These are phyloP conservation scores for Aspergillus chevalieri DNA, from an alignment of 2,329 filamentous ascomycete species.

Conservation along the genomic window DNA sequence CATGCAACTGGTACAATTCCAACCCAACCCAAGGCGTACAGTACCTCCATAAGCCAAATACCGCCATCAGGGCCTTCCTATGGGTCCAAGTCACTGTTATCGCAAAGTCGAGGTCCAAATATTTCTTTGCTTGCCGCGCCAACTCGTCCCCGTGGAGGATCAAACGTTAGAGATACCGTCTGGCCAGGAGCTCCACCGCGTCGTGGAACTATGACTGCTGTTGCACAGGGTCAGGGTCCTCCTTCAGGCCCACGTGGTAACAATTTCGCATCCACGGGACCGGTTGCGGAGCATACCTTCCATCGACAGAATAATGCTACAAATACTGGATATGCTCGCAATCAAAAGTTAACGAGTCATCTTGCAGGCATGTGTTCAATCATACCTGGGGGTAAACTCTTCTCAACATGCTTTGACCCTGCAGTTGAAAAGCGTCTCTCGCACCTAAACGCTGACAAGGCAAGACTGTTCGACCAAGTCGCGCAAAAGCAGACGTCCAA, in stretches of 20 bases:
- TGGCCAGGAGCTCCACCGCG: conserved; percentile 29
- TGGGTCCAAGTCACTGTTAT: conserved; percentile 27
- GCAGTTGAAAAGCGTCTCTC: conserved; percentile 39
- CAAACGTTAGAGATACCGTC: conserved; percentile 27
- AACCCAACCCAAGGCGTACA: conserved; percentile 26
- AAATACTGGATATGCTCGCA: conserved; percentile 32
- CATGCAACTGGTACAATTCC: conserved; percentile 19
- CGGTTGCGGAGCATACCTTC: conserved; percentile 26
- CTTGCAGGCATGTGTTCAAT: conserved; percentile 34
- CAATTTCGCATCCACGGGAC: conserved; percentile 20
- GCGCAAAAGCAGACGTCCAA: conserved; percentile 40
- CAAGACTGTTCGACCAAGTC: conserved; percentile 40
- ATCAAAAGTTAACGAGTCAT: conserved; percentile 35
- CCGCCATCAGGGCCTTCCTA: conserved; percentile 36
- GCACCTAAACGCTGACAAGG: conserved; percentile 41
- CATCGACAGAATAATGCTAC: conserved; percentile 32
- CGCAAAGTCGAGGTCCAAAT: conserved; percentile 33
- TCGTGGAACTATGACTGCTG: conserved; percentile 24
- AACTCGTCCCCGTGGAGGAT: conserved; percentile 41
- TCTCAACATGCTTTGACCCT: conserved; percentile 33
- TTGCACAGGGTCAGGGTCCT: conserved; percentile 25
- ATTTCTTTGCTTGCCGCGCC: conserved; percentile 41
- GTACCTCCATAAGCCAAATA: conserved; percentile 16
- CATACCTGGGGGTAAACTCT: conserved; percentile 37
- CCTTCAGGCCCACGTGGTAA: conserved; percentile 34